These are phyloP conservation scores for Colletotrichum viniferum DNA, from an alignment of 2,329 filamentous ascomycete species.

Conservation along the genomic window DNA sequence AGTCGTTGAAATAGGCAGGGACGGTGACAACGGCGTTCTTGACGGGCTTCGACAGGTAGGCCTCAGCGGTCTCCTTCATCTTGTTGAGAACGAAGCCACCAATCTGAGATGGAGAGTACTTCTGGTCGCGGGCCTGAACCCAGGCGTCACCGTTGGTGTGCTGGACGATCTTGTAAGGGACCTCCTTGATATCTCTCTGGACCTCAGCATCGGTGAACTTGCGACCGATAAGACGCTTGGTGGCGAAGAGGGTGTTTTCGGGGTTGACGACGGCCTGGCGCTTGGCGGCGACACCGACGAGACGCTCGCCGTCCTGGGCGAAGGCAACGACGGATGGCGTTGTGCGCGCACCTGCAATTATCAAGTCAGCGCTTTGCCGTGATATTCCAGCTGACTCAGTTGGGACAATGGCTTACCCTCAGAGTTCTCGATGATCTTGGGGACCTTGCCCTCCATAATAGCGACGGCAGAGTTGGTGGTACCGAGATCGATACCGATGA, in stretches of 20 bases:
- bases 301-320: conserved; percentile 90
- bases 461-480: conserved; percentile 98
- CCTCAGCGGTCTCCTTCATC: conserved; percentile 99
- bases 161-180: conserved; percentile 98
- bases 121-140: conserved; percentile 91
- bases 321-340: conserved; percentile 96
- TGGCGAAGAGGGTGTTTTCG: conserved; percentile 97
- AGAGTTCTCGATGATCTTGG: conserved; percentile 96
- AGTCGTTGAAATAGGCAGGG: conserved; percentile 98
- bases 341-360: conserved; percentile 74
- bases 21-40: conserved; percentile 98
- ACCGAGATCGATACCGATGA: conserved; percentile 98
- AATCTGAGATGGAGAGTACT: conserved; percentile 98
- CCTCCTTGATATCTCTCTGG: conserved; percentile 95
- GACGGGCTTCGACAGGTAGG: conserved; percentile 85
- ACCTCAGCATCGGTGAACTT: conserved; percentile 95
- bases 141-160: conserved; percentile 96
- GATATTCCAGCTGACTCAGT: background rate
- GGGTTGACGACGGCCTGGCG: conserved; percentile 98
- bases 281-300: conserved; percentile 97
- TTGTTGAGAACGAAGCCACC: conserved; percentile 96
- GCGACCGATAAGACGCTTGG: conserved; percentile 97
- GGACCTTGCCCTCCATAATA: conserved; percentile 94
- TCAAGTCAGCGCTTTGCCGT: background rate
- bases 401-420: conserved; percentile 67